Conservation (phyloP, 2,329 filamentous ascomycete species). For the Teratosphaeria pseudoeucalypti region DNA sequence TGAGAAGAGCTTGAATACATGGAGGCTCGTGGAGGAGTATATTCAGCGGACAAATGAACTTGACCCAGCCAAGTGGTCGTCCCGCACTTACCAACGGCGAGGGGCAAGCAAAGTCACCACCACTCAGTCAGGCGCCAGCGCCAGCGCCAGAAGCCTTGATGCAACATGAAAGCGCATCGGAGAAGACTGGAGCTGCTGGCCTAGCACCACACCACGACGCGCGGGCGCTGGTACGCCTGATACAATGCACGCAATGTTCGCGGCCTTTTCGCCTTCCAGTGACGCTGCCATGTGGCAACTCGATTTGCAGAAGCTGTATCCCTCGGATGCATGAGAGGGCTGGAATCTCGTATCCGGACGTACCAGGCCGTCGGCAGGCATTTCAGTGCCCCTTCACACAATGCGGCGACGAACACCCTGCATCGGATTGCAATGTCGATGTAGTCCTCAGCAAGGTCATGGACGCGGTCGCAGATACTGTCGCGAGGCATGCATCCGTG, state of each 20-base stretch:
- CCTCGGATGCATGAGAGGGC: slow-evolving; percentile 54
- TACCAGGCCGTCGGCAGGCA: slow-evolving; percentile 54
- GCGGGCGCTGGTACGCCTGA: slow-evolving; percentile 57
- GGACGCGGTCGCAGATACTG: slow-evolving; percentile 46
- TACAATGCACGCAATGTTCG: slow-evolving; percentile 70
- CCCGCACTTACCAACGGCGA: not conserved
- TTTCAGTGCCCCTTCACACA: slow-evolving; percentile 62
- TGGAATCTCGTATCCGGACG: slow-evolving; percentile 68
- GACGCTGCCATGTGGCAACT: slow-evolving; percentile 71
- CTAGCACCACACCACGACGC: slow-evolving; percentile 44
- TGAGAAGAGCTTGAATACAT: slow-evolving; percentile 2
- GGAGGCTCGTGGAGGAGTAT: not conserved
- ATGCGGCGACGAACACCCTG: slow-evolving; percentile 62
- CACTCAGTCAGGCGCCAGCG: not conserved
- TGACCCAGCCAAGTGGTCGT: not conserved
- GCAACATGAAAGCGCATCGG: slow-evolving; percentile 27
- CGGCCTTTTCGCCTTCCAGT: slow-evolving; percentile 57
- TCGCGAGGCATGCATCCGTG: slow-evolving; percentile 33
- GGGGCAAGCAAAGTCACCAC: not conserved
- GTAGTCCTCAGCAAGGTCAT: slow-evolving; percentile 66
- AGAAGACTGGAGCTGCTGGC: slow-evolving; percentile 23
- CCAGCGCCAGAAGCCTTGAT: slow-evolving; percentile 27
- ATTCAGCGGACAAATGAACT: slow-evolving; percentile 3
- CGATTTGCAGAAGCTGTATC: slow-evolving; percentile 64
- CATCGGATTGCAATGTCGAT: slow-evolving; percentile 67